These are phyloP conservation scores for Penicillium lividum DNA, from an alignment of 495 filamentous ascomycete genomes.

Conservation along the genomic window DNA sequence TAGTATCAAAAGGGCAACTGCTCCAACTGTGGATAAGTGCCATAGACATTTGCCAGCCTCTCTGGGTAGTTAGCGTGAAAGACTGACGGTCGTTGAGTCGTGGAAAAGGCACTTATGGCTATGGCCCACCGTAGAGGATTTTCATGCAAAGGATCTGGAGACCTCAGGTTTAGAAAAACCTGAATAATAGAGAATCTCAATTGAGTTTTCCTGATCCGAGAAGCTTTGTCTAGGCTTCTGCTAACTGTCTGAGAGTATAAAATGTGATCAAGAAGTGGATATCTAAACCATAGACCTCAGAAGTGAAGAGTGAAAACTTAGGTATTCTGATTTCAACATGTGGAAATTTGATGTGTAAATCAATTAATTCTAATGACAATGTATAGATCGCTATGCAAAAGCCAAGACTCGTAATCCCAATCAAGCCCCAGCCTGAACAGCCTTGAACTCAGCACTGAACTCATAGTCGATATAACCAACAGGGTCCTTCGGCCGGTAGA, in stretches of 20 bases:
- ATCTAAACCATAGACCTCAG: too few species aligned
- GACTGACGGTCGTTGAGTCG: background rate
- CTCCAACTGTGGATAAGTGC: background rate
- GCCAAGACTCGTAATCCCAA: slow-evolving; percentile 8
- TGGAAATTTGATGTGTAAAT: background rate
- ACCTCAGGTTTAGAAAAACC: background rate
- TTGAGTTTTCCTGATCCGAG: too few species aligned
- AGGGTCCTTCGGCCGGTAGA: slow-evolving; percentile 53
- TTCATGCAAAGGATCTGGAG: too few species aligned
- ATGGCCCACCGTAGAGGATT: too few species aligned
- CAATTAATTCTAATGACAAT: background rate
- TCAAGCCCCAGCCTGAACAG: slow-evolving; percentile 21
- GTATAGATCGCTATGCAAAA: slow-evolving; percentile 16
- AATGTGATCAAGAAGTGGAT: too few species aligned
- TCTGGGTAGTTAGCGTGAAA: background rate
- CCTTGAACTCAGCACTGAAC: slow-evolving; percentile 40
- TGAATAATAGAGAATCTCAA: background rate
- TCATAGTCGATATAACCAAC: slow-evolving; percentile 66
- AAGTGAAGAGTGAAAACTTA: too few species aligned
- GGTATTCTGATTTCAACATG: too few species aligned
- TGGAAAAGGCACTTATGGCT: background rate
- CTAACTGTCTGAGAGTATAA: too few species aligned
- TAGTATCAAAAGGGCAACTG: background rate
- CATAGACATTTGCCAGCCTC: background rate
- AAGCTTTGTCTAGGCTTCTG: too few species aligned